phyloP scores from a whole-genome alignment of 768 basidiomycete species.

The Suillus alpinus region DNA sequence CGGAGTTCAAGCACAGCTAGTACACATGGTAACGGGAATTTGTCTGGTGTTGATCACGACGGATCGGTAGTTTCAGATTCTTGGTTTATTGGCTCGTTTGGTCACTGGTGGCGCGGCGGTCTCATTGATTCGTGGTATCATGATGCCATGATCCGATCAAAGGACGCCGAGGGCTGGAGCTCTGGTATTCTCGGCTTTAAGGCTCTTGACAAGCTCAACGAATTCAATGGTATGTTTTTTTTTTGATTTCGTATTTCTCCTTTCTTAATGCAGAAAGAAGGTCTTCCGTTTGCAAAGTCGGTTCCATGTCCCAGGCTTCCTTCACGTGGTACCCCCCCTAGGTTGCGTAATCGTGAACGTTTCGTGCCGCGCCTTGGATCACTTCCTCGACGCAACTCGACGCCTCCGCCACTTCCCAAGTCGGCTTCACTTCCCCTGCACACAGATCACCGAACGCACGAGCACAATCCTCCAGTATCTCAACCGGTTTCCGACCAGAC shows the following conservation, averaged over 20 bases:
- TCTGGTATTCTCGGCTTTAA: constrained; percentile 79
- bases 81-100: constrained; percentile 91
- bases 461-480: constrained; percentile 22
- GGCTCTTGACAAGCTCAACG: constrained; percentile 65
- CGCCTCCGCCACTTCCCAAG: constrained; percentile 82
- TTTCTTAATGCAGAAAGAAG: constrained; percentile 22
- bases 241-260: not conserved
- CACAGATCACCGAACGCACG: constrained; percentile 38
- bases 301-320: constrained; percentile 41
- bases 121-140: constrained; percentile 79
- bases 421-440: constrained; percentile 79
- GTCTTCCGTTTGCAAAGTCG: constrained; percentile 51
- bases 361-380: constrained; percentile 40
- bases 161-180: constrained; percentile 71
- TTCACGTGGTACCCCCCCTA: constrained; percentile 51
- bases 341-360: constrained; percentile 55
- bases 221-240: constrained; percentile 58
- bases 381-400: constrained; percentile 55
- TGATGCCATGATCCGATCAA: constrained; percentile 59
- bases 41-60: constrained; percentile 35
- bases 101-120: constrained; percentile 88
- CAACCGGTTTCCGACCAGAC: constrained; percentile 26
- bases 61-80: constrained; percentile 63
- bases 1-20: constrained; percentile 44
- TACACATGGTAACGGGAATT: constrained; percentile 15